These are phyloP conservation scores for Phanerochaete sordida DNA, from an alignment of 768 basidiomycete genomes.

Conservation along the genomic window DNA sequence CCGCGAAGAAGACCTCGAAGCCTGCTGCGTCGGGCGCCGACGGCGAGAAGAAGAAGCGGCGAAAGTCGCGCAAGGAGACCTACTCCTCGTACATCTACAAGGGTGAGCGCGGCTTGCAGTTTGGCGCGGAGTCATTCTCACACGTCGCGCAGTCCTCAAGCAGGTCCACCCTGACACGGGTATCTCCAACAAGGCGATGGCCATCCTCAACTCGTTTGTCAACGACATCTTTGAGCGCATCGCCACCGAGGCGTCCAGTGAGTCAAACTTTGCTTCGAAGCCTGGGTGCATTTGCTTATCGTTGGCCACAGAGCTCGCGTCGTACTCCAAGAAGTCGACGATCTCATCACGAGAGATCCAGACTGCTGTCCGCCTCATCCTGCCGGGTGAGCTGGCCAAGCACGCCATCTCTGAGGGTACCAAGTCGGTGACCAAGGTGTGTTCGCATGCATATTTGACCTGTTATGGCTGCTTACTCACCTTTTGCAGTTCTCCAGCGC, in stretches of 20 bases:
- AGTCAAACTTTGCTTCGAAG: constrained; percentile 25
- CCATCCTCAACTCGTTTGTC: constrained; percentile 94
- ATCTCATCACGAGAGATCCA: constrained; percentile 99
- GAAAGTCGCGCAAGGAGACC: constrained; percentile 85
- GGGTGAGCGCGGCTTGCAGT: constrained; percentile 40
- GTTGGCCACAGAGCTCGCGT: constrained; percentile 72
- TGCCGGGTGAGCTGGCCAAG: constrained; percentile 94
- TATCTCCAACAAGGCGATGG: constrained; percentile 99
- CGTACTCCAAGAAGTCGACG: constrained; percentile 98
- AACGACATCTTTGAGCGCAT: constrained; percentile 96
- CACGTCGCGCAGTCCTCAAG: constrained; percentile 64
- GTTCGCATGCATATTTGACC: constrained; percentile 14
- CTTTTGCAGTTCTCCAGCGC: constrained; percentile 63
- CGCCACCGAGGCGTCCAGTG: constrained; percentile 86
- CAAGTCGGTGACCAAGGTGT: constrained; percentile 83
- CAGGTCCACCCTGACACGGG: constrained; percentile 99
- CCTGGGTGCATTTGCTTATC: constrained; percentile 2
- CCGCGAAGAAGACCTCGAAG: constrained; percentile 80
- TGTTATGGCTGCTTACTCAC: constrained; percentile 3
- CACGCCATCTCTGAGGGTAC: constrained; percentile 94
- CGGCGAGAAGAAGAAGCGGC: constrained; percentile 80
- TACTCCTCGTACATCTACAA: constrained; percentile 94
- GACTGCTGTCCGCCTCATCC: constrained; percentile 93
- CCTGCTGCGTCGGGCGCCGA: constrained; percentile 62
- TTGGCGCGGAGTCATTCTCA: background rate